Evolutionary conservation across 2,329 filamentous ascomycete genomes (phyloP).

Genomic region (Cladosporium sp.): DNA sequence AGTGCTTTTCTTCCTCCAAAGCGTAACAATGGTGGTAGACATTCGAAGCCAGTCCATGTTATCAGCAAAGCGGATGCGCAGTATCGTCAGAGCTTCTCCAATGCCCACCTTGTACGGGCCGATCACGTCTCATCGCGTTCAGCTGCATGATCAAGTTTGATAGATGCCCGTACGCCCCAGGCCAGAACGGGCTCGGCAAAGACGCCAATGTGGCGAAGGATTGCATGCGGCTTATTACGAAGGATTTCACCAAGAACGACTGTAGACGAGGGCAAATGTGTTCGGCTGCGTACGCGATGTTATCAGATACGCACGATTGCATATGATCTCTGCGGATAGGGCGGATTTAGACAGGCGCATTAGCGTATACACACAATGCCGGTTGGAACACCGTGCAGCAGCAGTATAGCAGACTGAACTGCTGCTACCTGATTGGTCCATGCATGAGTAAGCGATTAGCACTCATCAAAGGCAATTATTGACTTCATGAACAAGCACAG

Average conservation of each 20-base stretch:
- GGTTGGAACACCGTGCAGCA: background rate
- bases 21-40: background rate
- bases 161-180: background rate
- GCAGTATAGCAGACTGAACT: background rate
- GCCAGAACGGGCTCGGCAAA: constrained; percentile 5
- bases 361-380: background rate
- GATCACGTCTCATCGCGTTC: background rate
- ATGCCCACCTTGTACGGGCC: background rate
- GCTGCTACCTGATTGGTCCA: background rate
- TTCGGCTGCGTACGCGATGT: background rate
- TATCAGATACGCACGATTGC: background rate
- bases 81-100: background rate
- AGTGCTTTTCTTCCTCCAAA: background rate
- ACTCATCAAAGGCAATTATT: background rate
- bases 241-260: background rate
- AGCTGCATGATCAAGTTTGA: background rate
- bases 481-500: background rate
- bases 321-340: background rate
- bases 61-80: background rate
- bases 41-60: background rate
- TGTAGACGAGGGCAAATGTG: background rate
- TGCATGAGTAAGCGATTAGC: background rate
- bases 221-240: constrained; percentile 8
- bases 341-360: background rate
- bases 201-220: background rate